A percentile compares a stretch with the other conserved stretches of the same genome.
These are phyloP conservation scores for Chrysanthemum lavandulifolium DNA, from an alignment of 129 eudicot genomes.

Conservation along the genomic window DNA sequence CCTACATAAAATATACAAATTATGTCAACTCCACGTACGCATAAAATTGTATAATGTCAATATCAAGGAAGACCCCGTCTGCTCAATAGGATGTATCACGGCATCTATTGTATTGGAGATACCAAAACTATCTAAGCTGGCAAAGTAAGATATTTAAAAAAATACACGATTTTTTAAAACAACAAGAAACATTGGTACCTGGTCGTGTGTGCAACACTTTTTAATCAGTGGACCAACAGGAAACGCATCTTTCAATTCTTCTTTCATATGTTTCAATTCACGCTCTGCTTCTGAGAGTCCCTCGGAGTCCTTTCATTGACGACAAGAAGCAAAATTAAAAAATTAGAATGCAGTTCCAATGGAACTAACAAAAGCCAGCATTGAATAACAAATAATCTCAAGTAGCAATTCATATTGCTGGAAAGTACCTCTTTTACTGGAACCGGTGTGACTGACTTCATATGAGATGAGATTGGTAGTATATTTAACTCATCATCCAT, in stretches of 20 bases:
- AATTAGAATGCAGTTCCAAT: conserved; percentile 7
- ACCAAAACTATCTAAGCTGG: too few species aligned
- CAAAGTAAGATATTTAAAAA: too few species aligned
- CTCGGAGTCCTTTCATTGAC: conserved; percentile 61
- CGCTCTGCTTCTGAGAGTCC: conserved; percentile 84
- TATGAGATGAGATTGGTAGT: conserved; percentile 89
- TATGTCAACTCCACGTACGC: conserved; percentile 5
- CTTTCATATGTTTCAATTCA: conserved; percentile 74
- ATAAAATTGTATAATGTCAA: conserved; percentile 9
- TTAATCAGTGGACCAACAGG: conserved; percentile 88
- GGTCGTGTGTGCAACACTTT: conserved; percentile 83
- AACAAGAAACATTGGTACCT: conserved; percentile 43
- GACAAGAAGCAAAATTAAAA: conserved; percentile 25
- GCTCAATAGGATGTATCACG: not conserved
- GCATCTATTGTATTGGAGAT: too few species aligned
- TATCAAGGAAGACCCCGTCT: conserved; percentile 6
- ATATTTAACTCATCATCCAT: conserved; percentile 97
- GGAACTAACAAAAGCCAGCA: conserved; percentile 9
- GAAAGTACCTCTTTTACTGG: conserved; percentile 60
- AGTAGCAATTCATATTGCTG: not conserved
- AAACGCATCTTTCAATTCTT: conserved; percentile 74
- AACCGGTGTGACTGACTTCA: conserved; percentile 71
- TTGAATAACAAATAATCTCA: conserved; percentile 13
- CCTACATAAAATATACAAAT: conserved; percentile 34
- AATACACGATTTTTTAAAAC: too few species aligned